Conservation (phyloP, 1,284 basidiomycete genomes). For the Cutaneotrichosporon spelunceum region DNA sequence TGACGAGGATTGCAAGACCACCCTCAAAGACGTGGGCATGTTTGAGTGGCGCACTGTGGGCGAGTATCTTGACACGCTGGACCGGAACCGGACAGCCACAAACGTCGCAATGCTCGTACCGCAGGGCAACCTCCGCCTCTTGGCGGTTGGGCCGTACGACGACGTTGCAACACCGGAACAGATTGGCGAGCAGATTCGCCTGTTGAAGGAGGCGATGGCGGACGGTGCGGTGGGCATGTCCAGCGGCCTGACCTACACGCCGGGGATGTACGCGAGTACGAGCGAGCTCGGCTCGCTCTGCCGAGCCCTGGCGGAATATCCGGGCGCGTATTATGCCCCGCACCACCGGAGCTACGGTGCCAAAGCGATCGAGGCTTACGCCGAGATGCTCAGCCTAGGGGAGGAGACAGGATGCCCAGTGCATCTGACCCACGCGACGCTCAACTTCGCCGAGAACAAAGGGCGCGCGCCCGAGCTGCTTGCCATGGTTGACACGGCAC, state of each 20-base stretch:
- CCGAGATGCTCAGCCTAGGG: conserved; percentile 45
- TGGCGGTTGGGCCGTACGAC: conserved; percentile 44
- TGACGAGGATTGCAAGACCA: conserved; percentile 31
- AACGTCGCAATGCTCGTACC: conserved; percentile 49
- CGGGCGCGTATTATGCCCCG: conserved; percentile 45
- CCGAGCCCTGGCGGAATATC: conserved; percentile 32
- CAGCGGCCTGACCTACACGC: conserved; percentile 48
- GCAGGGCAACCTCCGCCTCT: conserved; percentile 47
- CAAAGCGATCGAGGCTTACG: conserved; percentile 41
- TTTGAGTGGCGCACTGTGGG: conserved; percentile 39
- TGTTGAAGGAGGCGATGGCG: conserved; percentile 36
- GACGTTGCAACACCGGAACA: conserved; percentile 28
- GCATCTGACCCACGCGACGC: conserved; percentile 49
- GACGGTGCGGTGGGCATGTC: conserved; percentile 51
- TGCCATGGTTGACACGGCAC: conserved; percentile 35
- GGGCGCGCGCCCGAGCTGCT: conserved; percentile 40
- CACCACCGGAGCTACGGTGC: conserved; percentile 48
- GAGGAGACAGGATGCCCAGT: conserved; percentile 40
- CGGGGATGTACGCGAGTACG: conserved; percentile 50
- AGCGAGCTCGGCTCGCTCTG: conserved; percentile 44
- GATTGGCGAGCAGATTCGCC: conserved; percentile 32
- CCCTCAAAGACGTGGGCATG: conserved; percentile 31
- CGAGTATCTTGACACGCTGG: conserved; percentile 45
- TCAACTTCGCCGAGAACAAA: conserved; percentile 48
- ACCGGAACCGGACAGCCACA: conserved; percentile 38